Evolutionary conservation across 169 alveolate species (phyloP), one percentile per base, ranked within the genome.

Genomic region (Plasmodium relictum): DNA sequence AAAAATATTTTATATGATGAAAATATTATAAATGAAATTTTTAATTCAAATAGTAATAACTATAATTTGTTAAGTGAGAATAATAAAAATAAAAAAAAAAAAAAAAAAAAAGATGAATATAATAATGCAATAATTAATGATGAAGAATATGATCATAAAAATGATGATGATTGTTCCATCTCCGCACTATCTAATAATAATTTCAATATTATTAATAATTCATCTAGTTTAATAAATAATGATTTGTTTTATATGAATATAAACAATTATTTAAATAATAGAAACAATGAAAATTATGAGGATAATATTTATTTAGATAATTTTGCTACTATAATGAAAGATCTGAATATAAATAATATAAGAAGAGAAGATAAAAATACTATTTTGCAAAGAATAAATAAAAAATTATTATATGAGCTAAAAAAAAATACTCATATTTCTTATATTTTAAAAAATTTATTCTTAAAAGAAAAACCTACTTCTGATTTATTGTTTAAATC

Each of bases 1-100:
- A 83, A 71, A 7, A 39, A 83, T 44, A 54, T 83, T 18, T 42
- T 83, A 14, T 48, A 83, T 41, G 61, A 83, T 69, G 91, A 83
- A 45, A 22, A 68, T 42, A 70, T 83, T 54, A 83, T 83, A 10
- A 59, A 48, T 7, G 91, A 83, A 20, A 39, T 83, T 8, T 83
- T 83, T 69, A 22, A 18, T 37, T 37, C 8, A 1, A 39, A 70
- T 68, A 74, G 52, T n/a, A 37, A 54, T 16, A 54, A 4, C 16
- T 54, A 16, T 54, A 50, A 50, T 50, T n/a, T 50, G 61, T 54
- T 54, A 54, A 54, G 31, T 54, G 88, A 73, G n/a, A 18, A 37
- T 31, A 12, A 4, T 1, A 66, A 37, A 66, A 66, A 44, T 44
- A 71, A 45, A 71, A 71, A 44, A 16, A 56, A 16, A 6, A 71